phyloP scores from a whole-genome alignment of 257 asterid species.

The Solanum medicagineum region DNA sequence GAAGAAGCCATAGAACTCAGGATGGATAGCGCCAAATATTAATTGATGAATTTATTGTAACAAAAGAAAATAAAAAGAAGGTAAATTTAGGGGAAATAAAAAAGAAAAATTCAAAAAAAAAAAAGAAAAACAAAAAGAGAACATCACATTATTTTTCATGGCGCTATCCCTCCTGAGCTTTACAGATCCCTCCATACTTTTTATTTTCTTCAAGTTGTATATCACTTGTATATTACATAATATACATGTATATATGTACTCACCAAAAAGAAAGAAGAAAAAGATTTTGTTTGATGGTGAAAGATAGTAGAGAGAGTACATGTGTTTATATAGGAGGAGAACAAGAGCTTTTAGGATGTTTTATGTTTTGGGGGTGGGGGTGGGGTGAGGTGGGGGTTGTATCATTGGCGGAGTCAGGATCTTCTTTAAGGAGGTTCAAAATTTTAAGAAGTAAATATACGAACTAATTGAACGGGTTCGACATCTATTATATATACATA shows the following conservation, averaged over 20 bases:
- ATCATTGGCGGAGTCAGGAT: too few relatives aligned
- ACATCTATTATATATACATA: too few relatives aligned
- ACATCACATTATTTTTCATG: constrained; percentile 2
- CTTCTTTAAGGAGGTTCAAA: too few relatives aligned
- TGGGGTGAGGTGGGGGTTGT: too few relatives aligned
- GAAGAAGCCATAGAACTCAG: constrained; percentile 77
- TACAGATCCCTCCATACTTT: constrained; percentile 38
- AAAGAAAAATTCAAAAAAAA: neutral
- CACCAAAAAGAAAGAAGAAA: too few relatives aligned
- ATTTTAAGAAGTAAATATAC: too few relatives aligned
- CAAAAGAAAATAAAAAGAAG: neutral
- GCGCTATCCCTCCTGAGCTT: constrained; percentile 99
- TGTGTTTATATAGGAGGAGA: constrained; percentile 26
- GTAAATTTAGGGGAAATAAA: neutral
- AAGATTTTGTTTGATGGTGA: neutral
- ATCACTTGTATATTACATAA: neutral
- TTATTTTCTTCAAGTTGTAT: neutral
- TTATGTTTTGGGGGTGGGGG: neutral
- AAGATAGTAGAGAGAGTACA: constrained; percentile 6
- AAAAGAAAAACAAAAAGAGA: neutral
- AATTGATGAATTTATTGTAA: neutral
- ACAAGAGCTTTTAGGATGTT: neutral
- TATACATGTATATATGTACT: neutral
- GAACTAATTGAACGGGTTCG: too few relatives aligned
- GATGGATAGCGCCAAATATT: constrained; percentile 72